These are phyloP conservation scores for Clohesyomyces aquaticus DNA, from an alignment of 495 filamentous ascomycete genomes.

Conservation along the genomic window DNA sequence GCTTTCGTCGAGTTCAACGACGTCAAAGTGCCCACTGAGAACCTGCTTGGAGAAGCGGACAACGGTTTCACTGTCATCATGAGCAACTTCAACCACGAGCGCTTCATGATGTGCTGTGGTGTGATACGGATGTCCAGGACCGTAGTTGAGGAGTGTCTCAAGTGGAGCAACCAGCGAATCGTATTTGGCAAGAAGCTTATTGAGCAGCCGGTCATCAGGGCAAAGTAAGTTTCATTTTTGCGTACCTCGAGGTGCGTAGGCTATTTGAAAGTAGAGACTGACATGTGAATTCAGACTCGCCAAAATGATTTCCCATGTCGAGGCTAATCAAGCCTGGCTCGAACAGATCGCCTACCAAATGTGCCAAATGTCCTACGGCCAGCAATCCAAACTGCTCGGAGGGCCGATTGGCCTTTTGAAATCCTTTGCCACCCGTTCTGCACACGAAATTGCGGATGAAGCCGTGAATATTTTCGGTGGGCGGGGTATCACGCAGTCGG, in stretches of 20 bases:
- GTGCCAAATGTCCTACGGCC: slow-evolving; percentile 78
- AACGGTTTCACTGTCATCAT: slow-evolving; percentile 86
- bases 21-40: slow-evolving; percentile 79
- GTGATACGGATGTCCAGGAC: slow-evolving; percentile 67
- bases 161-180: slow-evolving; percentile 88
- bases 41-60: slow-evolving; percentile 82
- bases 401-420: slow-evolving; percentile 86
- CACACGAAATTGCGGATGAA: slow-evolving; percentile 81
- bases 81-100: slow-evolving; percentile 43
- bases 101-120: slow-evolving; percentile 55
- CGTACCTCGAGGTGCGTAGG: too few species aligned
- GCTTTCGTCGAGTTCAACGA: slow-evolving; percentile 84
- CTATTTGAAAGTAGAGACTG: too few species aligned
- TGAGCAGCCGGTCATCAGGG: slow-evolving; percentile 83
- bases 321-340: slow-evolving; percentile 84
- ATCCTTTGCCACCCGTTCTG: slow-evolving; percentile 72
- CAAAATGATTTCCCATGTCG: slow-evolving; percentile 82
- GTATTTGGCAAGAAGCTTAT: slow-evolving; percentile 82
- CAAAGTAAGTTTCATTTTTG: slow-evolving; percentile 58
- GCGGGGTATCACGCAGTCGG: slow-evolving; percentile 75
- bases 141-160: slow-evolving; percentile 82
- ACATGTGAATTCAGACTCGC: slow-evolving; percentile 57
- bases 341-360: slow-evolving; percentile 86
- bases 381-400: slow-evolving; percentile 75
- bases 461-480: slow-evolving; percentile 88